Conservation (phyloP, 2,329 filamentous ascomycete species). For the Juglanconis juglandina region DNA sequence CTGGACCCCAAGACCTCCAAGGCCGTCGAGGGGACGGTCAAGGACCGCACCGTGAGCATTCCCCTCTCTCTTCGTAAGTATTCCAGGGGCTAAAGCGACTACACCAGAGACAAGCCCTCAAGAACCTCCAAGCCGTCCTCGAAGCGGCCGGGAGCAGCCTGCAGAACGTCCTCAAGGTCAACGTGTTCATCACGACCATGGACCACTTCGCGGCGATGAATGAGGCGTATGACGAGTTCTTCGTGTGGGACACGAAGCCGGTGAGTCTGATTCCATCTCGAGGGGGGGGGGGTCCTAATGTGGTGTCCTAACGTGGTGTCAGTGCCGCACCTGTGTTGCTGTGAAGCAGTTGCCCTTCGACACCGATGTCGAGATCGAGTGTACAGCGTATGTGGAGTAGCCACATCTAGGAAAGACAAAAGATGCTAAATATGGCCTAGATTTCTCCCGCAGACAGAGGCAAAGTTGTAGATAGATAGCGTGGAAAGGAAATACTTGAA, state of each 20-base stretch:
- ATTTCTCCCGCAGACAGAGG: background rate
- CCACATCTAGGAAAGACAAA: background rate
- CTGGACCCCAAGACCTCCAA: conserved; percentile 52
- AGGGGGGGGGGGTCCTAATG: background rate
- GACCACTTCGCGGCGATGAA: conserved; percentile 60
- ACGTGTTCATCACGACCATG: conserved; percentile 65
- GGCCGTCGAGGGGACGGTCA: conserved; percentile 54
- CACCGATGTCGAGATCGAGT: conserved; percentile 73
- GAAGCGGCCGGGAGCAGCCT: conserved; percentile 57
- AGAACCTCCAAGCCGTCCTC: conserved; percentile 58
- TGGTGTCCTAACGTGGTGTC: background rate
- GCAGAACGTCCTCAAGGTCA: conserved; percentile 63
- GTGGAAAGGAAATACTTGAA: too few species aligned
- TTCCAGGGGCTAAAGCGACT: background rate
- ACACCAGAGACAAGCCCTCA: conserved; percentile 48
- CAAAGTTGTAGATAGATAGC: background rate
- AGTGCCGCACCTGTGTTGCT: conserved; percentile 65
- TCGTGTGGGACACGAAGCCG: conserved; percentile 42
- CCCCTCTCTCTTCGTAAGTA: background rate
- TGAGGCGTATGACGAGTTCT: conserved; percentile 50
- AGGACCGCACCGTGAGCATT: conserved; percentile 45
- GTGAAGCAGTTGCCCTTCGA: conserved; percentile 69
- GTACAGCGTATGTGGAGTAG: conserved; percentile 46
- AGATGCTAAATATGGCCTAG: background rate
- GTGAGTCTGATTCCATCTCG: conserved; percentile 42